Conservation (phyloP, 495 filamentous ascomycete species). For the Penicillium desertorum region DNA sequence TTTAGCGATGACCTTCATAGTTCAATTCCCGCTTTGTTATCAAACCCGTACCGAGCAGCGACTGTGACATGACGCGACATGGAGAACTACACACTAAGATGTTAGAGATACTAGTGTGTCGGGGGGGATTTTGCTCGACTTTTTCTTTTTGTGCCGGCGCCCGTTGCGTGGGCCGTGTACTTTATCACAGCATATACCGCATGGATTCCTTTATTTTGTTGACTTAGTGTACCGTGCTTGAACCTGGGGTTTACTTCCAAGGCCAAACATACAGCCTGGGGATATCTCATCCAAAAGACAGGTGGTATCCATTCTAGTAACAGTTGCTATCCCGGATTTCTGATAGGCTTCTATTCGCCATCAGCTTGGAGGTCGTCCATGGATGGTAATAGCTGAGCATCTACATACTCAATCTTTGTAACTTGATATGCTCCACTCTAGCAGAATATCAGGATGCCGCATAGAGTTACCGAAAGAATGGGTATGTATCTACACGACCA, state of each 20-base stretch:
- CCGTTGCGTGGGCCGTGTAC: conserved; percentile 33
- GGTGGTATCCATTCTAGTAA: background rate
- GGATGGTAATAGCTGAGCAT: background rate
- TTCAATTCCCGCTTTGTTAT: background rate
- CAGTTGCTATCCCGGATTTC: background rate
- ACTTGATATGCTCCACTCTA: background rate
- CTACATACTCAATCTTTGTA: background rate
- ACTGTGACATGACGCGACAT: background rate
- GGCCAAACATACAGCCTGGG: background rate
- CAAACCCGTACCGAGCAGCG: conserved; percentile 1
- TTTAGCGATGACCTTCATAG: conserved; percentile 3
- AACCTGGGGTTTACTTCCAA: background rate
- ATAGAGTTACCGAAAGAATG: background rate
- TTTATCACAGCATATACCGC: conserved; percentile 44
- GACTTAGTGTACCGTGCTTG: background rate
- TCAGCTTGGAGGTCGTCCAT: background rate
- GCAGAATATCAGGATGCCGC: background rate
- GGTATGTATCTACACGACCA: background rate
- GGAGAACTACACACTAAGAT: background rate
- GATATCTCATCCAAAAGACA: background rate
- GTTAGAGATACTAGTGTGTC: background rate
- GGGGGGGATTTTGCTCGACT: conserved; percentile 1
- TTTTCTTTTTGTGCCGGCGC: conserved; percentile 20
- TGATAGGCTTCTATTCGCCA: background rate
- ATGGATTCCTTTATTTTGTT: conserved; percentile 29